Percentiles rank a stretch among this genome's conserved stretches.
These are phyloP conservation scores for Phytophthora aleatoria DNA, from an alignment of 352 stramenopile genomes.

Conservation along the genomic window DNA sequence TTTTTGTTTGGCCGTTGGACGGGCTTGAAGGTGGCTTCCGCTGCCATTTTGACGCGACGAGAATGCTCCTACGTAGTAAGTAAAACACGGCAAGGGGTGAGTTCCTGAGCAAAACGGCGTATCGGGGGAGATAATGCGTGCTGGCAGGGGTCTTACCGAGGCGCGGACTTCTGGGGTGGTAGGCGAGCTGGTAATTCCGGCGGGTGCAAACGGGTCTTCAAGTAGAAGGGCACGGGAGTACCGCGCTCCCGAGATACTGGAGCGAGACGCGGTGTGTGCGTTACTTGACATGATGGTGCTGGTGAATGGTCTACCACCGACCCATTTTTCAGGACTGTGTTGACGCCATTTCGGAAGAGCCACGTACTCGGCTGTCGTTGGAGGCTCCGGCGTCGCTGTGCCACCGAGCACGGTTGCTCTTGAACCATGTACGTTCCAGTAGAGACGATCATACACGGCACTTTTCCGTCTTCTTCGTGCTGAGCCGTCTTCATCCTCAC, in stretches of 20 bases:
- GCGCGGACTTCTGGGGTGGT: slow-evolving; percentile 24
- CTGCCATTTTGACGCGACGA: slow-evolving; percentile 50
- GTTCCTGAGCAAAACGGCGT: background rate
- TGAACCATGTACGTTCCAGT: slow-evolving; percentile 31
- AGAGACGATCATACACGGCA: slow-evolving; percentile 35
- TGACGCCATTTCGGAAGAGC: slow-evolving; percentile 60
- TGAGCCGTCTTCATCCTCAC: slow-evolving; percentile 19
- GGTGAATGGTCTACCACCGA: slow-evolving; percentile 49
- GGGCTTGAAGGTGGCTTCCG: slow-evolving; percentile 35
- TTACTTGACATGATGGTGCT: slow-evolving; percentile 53
- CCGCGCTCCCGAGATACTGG: slow-evolving; percentile 46
- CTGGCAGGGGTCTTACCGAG: slow-evolving; percentile 17
- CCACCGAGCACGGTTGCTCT: slow-evolving; percentile 23
- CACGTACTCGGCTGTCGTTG: slow-evolving; percentile 60
- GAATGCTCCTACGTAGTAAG: slow-evolving; percentile 42
- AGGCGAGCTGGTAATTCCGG: slow-evolving; percentile 15
- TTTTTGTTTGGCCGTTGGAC: slow-evolving; percentile 47
- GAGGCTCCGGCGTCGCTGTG: slow-evolving; percentile 31
- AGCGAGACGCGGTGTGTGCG: slow-evolving; percentile 49
- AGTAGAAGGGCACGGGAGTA: slow-evolving; percentile 48
- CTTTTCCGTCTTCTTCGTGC: slow-evolving; percentile 19
- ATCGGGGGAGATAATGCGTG: background rate
- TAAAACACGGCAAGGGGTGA: background rate
- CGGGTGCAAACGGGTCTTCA: slow-evolving; percentile 47
- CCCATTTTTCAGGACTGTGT: slow-evolving; percentile 59